Evolutionary conservation across 441 rosid species (phyloP).

Genomic region (Dalechampia spathulata): DNA sequence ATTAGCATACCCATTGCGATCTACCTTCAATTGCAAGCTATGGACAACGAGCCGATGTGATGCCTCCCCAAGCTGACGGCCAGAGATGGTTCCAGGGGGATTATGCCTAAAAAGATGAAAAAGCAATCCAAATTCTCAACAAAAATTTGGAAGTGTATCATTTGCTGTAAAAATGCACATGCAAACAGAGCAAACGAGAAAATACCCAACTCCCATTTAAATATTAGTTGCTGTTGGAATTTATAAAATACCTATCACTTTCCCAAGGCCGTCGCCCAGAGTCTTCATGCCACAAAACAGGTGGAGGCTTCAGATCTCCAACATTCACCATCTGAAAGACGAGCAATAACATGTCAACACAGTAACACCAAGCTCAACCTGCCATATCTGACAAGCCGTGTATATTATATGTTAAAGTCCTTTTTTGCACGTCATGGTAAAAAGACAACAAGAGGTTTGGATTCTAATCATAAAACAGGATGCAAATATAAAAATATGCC

Average conservation of each 20-base stretch:
- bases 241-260: slow-evolving; percentile 26
- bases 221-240: not conserved
- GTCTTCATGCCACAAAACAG: slow-evolving; percentile 86
- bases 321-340: slow-evolving; percentile 43
- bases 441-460: too few relatives aligned
- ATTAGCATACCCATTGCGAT: slow-evolving; percentile 20
- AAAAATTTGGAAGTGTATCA: not conserved
- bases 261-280: slow-evolving; percentile 50
- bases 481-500: too few relatives aligned
- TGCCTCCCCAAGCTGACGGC: slow-evolving; percentile 63
- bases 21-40: slow-evolving; percentile 44
- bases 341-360: not conserved
- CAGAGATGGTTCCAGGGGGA: slow-evolving; percentile 48
- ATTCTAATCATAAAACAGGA: too few relatives aligned
- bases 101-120: slow-evolving; percentile 44
- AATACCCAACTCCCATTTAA: not conserved
- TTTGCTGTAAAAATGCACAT: not conserved
- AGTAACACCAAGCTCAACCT: not conserved
- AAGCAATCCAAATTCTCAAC: slow-evolving; percentile 2
- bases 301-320: slow-evolving; percentile 56
- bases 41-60: slow-evolving; percentile 61
- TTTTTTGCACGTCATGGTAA: too few relatives aligned
- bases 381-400: not conserved
- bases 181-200: not conserved
- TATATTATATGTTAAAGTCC: not conserved